Evolutionary conservation across 768 basidiomycete species (phyloP), one percentile per base, ranked within the genome.

Genomic region (Sarcomyxa edulis): DNA sequence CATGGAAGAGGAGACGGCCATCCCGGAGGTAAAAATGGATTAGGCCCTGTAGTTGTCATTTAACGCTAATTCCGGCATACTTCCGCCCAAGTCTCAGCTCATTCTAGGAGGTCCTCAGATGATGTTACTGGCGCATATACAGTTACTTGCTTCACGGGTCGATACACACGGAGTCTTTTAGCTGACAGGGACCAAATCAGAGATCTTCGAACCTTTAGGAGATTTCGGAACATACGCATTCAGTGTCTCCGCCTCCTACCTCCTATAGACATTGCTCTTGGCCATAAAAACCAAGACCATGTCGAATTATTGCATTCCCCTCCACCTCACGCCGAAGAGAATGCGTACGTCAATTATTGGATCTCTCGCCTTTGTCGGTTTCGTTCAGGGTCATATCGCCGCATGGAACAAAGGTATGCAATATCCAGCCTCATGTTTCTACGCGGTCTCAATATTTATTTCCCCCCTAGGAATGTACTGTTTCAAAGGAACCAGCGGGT

Each of bases 381-480:
- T 25, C n/a, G 32, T 26, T n/a, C n/a, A n/a, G n/a, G 57, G 42
- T 0, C 60, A 61, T 45, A 47, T 61, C 12, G 58, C 53, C 1
- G 53, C 56, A 20, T 61, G 54, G 55, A 53, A 59, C 31, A 55
- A 48, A 51, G 58, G 60, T 54, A 24, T 3, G 41, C 10, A 7
- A 7, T 37, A 14, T 7, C 16, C 14, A 27, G 9, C n/a, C 26
- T 3, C 3, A 5, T 39, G 34, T 7, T 30, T 44, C 18, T 12
- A 14, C 10, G 16, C 19, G 5, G n/a, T 23, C 38, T 39, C n/a
- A 39, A 7, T 32, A 12, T 11, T 3, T 3, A 12, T 10, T 3
- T 4, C 22, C 11, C 7, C 6, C 9, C 16, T 15, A 60, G 63
- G 55, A 11, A 64, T 61, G 59, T 63, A 61, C 26, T 67, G 65